Evolutionary conservation across 2,329 filamentous ascomycete species (phyloP), one percentile per base, ranked within the genome.

Genomic region (Bimuria novae-zelandiae): DNA sequence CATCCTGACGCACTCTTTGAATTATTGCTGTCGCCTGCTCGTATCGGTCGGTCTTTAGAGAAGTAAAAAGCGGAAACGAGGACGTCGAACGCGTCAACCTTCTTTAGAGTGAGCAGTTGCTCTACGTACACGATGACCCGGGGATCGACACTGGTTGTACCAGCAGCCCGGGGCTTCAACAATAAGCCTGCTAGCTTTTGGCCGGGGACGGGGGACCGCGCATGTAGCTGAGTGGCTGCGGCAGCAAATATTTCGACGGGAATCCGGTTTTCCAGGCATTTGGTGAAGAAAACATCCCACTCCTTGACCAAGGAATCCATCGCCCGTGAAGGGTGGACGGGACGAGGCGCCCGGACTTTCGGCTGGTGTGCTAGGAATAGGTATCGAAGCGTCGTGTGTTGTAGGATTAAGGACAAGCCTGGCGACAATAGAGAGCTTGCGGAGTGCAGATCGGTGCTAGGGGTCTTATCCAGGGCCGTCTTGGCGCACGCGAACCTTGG

Each of bases 251-350:
- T 35, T 17, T 74, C 65, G 45, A 62, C 49, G n/a, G 57, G 51
- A 44, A 73, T 49, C 37, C 74, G 67, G 43, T 55, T 53, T 52
- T 68, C 60, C 23, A 76, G 57, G 56, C 73, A 75, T 51, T 60
- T 60, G 49, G 71, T 64, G 54, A 76, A 49, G 56, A 74, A 72
- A 7, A 52, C 48, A 14, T 59, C 46, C 72, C 72, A 75, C 56
- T 69, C 60, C 52, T 67, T 67, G 55, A 64, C 47, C 49, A 70
- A 61, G 42, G 65, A 63, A 41, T 73, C 71, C 71, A 74, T 72
- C 51, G 44, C 52, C 64, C 64, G 68, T 68, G 59, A 54, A 60
- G 29, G 49, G 27, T 40, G 40, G 39, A 43, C 49, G 59, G 56
- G 51, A 51, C 41, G 49, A 47, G 44, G 51, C 55, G 56, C 62